Evolutionary conservation across 164 flowering plant species (phyloP).

Genomic region (Dillenia turbinata): DNA sequence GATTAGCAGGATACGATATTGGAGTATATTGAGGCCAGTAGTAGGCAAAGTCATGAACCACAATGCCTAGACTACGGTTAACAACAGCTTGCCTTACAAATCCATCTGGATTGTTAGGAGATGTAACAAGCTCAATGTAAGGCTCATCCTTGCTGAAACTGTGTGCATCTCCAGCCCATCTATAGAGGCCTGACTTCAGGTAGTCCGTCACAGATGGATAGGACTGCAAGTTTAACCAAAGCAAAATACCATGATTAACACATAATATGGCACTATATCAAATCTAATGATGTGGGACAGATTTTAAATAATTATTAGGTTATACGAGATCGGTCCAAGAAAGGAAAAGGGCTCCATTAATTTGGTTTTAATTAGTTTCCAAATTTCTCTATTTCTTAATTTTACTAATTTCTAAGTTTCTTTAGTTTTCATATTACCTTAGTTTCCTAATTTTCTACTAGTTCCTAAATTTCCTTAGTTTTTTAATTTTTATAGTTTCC

Average conservation of each 20-base stretch:
- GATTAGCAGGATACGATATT: constrained; percentile 49
- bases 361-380: no score
- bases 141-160: constrained; percentile 39
- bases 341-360: no score
- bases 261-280: no score
- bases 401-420: no score
- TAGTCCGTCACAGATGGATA: constrained; percentile 61
- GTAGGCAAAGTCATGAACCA: constrained; percentile 76
- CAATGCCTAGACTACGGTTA: constrained; percentile 40
- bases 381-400: no score
- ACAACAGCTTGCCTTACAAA: constrained; percentile 44
- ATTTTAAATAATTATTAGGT: no score
- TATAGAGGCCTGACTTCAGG: constrained; percentile 62
- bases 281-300: no score
- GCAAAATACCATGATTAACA: neutral
- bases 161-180: constrained; percentile 81
- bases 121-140: constrained; percentile 78
- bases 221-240: constrained; percentile 45
- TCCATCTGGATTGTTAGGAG: constrained; percentile 94
- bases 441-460: no score
- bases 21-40: constrained; percentile 95
- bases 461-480: no score
- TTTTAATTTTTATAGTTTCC: no score
- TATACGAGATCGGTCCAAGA: no score
- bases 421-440: no score